These are phyloP conservation scores for Multifurca ochricompacta DNA, from an alignment of 768 basidiomycete genomes.

Conservation along the genomic window DNA sequence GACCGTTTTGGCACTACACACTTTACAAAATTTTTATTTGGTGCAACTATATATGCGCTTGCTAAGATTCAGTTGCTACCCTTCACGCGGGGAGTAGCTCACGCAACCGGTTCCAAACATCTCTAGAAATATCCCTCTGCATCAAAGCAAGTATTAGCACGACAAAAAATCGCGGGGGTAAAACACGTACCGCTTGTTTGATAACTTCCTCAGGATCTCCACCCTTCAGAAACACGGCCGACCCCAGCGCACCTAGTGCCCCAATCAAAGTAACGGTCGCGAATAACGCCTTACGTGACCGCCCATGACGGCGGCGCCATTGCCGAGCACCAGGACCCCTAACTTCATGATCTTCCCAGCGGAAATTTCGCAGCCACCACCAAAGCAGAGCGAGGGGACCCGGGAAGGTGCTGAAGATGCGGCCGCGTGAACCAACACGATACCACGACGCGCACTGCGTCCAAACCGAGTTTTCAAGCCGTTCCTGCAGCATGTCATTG, in stretches of 20 bases:
- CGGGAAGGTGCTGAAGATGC: conserved; percentile 10
- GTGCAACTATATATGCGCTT: too few species aligned
- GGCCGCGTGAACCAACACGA: conserved; percentile 3
- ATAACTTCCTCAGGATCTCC: neutral
- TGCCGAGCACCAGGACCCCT: neutral
- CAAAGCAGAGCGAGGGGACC: conserved; percentile 13
- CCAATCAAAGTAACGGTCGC: neutral
- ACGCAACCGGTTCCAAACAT: neutral
- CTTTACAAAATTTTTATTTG: too few species aligned
- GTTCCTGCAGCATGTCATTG: conserved; percentile 11
- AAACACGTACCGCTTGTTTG: neutral
- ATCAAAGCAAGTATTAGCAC: neutral
- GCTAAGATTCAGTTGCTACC: neutral
- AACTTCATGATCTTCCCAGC: conserved; percentile 12
- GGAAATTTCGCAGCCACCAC: conserved; percentile 12
- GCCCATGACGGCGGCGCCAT: conserved; percentile 4
- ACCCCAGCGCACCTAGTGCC: neutral
- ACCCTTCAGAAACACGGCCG: neutral
- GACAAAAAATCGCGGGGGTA: neutral
- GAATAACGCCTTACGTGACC: neutral
- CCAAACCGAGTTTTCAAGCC: conserved; percentile 7
- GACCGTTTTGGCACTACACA: too few species aligned
- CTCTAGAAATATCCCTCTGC: neutral
- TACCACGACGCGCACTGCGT: conserved; percentile 18
- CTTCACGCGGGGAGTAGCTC: neutral